phyloP scores from a whole-genome alignment of 1,284 basidiomycete genomes.

The Vanrija pseudolonga region DNA sequence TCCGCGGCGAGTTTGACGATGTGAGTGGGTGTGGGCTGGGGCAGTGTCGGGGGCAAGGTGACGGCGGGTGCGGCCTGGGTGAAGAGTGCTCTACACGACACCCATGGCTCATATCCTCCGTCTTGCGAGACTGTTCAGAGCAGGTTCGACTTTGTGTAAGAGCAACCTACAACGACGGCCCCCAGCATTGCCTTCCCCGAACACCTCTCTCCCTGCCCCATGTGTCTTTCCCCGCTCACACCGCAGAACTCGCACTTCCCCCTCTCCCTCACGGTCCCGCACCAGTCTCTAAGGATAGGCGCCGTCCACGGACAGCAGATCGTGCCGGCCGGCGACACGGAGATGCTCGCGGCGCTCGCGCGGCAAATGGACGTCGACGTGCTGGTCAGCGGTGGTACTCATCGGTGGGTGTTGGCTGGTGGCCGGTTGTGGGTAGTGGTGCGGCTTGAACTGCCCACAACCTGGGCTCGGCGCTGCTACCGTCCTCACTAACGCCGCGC shows the following conservation, averaged over 20 bases:
- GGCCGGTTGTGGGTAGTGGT: not conserved
- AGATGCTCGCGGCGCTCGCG: slow-evolving; percentile 80
- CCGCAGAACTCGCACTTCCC: slow-evolving; percentile 62
- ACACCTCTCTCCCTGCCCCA: not conserved
- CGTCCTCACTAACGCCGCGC: slow-evolving; percentile 3
- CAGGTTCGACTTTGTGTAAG: too few species aligned
- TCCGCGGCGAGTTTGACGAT: slow-evolving; percentile 94
- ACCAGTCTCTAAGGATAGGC: slow-evolving; percentile 78
- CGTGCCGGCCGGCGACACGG: slow-evolving; percentile 86
- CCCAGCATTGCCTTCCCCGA: not conserved
- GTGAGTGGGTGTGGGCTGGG: slow-evolving; percentile 50
- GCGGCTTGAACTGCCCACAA: not conserved
- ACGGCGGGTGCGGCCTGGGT: not conserved
- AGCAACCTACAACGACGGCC: too few species aligned
- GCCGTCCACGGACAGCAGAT: slow-evolving; percentile 93
- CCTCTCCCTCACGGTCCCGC: slow-evolving; percentile 73
- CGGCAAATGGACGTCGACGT: slow-evolving; percentile 98
- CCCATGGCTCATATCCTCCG: too few species aligned
- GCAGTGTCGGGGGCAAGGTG: not conserved
- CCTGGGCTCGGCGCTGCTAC: not conserved
- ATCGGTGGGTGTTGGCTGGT: slow-evolving; percentile 64
- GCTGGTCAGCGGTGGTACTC: slow-evolving; percentile 87
- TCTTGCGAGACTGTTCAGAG: not conserved
- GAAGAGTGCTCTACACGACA: too few species aligned
- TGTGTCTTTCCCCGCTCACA: not conserved